Evolutionary conservation across 1,284 basidiomycete species (phyloP), one percentile per base, ranked within the genome.

Genomic region (Wolfiporia cocos): DNA sequence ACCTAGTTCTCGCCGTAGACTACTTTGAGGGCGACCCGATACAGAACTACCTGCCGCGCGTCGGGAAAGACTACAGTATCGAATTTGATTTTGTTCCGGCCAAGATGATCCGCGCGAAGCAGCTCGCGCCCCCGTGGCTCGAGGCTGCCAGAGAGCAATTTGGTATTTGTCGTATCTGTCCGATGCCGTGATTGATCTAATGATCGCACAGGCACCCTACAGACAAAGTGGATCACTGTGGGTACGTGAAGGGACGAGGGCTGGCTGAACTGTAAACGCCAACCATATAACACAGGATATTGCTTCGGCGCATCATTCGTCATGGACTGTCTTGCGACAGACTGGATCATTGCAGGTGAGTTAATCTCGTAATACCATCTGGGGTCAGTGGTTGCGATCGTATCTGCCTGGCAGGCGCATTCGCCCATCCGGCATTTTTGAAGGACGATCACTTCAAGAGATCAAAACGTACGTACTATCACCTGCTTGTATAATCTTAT

Each of bases 251-350:
- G 5, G n/a, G n/a, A n/a, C n/a, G 3, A 21, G 20, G 12, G 17
- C 21, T 4, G n/a, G 46, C 21, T 9, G 5, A 19, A n/a, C 6
- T 21, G 26, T 35, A 21, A 22, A 21, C 28, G 20, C 18, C 14
- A 10, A 6, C 9, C 18, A 17, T 33, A 7, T 33, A 17, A 7
- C 34, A 3, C 34, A 75, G 75, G 76, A 14, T 77, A 77, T 50
- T 80, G 76, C 50, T 78, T 79, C 49, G 78, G 77, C 1, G 78
- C 65, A 10, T 67, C 73, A 0, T 76, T 69, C 44, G 67, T 69
- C 5, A 62, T 75, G 37, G 63, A 76, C 20, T 54, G 71, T 1
- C 64, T 66, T 2, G 64, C 67, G 1, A 62, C 64, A 0, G 69
- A 72, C 37, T 59, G 62, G 37, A 51, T 77, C n/a, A 63, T 66